phyloP scores from a whole-genome alignment of 345 rosid species.

The Eucalyptus paniculata region DNA sequence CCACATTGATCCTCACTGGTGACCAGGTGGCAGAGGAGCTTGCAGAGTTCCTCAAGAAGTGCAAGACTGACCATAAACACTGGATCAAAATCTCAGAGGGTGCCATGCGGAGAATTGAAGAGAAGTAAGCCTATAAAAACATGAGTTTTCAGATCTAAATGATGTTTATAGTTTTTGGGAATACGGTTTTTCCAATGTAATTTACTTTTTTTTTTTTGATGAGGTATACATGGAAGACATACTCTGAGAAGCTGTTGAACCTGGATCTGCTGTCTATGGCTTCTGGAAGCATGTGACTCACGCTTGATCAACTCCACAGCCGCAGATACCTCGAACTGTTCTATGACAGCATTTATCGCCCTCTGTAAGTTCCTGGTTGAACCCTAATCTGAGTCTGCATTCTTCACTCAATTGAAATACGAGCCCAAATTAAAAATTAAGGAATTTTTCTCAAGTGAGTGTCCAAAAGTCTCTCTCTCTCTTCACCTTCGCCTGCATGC shows the following conservation, averaged over 20 bases:
- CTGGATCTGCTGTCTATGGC: slow-evolving; percentile 81
- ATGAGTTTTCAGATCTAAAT: not conserved
- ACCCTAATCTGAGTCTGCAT: not conserved
- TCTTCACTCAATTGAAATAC: not conserved
- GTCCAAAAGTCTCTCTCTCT: no score
- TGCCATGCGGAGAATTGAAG: slow-evolving; percentile 70
- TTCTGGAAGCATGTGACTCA: slow-evolving; percentile 91
- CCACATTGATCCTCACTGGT: no score
- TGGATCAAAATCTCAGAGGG: not conserved
- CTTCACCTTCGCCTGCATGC: no score
- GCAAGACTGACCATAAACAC: no score
- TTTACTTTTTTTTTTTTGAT: not conserved
- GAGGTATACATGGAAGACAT: slow-evolving; percentile 88
- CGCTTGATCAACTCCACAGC: slow-evolving; percentile 72
- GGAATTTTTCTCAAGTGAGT: no score
- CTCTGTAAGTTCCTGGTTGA: slow-evolving; percentile 30
- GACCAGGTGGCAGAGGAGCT: no score
- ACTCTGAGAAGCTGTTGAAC: slow-evolving; percentile 74
- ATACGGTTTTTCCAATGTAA: not conserved
- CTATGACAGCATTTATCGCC: slow-evolving; percentile 68
- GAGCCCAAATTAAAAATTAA: no score
- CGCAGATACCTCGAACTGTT: slow-evolving; percentile 91
- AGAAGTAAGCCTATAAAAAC: slow-evolving; percentile 37
- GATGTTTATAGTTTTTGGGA: not conserved
- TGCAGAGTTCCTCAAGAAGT: no score